phyloP scores from a whole-genome alignment of 2,329 filamentous ascomycete genomes.

The Paraphoma chrysanthemicola region DNA sequence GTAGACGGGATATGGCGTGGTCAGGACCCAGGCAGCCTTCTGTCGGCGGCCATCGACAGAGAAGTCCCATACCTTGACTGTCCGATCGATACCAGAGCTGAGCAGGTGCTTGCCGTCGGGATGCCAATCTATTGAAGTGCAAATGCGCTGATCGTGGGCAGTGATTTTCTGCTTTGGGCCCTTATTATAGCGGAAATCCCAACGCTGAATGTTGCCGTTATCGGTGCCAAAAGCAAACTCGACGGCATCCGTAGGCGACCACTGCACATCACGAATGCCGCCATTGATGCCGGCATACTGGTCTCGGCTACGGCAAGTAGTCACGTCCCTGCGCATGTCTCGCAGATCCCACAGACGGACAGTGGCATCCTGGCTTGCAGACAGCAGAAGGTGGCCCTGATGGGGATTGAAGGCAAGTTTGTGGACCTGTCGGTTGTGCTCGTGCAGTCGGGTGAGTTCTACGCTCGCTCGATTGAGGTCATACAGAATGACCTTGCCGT shows the following conservation, averaged over 20 bases:
- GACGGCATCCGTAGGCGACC: slow-evolving; percentile 68
- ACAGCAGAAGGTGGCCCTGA: slow-evolving; percentile 65
- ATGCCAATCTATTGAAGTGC: slow-evolving; percentile 71
- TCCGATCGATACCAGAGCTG: slow-evolving; percentile 68
- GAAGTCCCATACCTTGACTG: slow-evolving; percentile 70
- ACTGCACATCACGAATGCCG: slow-evolving; percentile 68
- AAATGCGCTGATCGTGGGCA: slow-evolving; percentile 64
- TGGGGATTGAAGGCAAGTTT: slow-evolving; percentile 70
- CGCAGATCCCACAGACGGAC: slow-evolving; percentile 71
- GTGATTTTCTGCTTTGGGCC: slow-evolving; percentile 66
- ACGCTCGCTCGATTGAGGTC: slow-evolving; percentile 67
- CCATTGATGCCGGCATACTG: slow-evolving; percentile 65
- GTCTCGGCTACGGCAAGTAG: slow-evolving; percentile 62
- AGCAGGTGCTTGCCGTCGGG: slow-evolving; percentile 70
- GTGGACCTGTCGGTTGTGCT: slow-evolving; percentile 71
- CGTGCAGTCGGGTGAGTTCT: slow-evolving; percentile 68
- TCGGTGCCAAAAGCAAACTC: slow-evolving; percentile 71
- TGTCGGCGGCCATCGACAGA: slow-evolving; percentile 63
- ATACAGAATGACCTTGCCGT: slow-evolving; percentile 70
- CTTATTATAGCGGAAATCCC: slow-evolving; percentile 67
- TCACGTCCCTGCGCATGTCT: slow-evolving; percentile 58
- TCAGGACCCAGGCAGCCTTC: slow-evolving; percentile 65
- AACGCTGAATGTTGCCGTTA: slow-evolving; percentile 68
- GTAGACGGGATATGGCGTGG: slow-evolving; percentile 66
- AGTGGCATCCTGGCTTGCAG: slow-evolving; percentile 69